Conservation (phyloP, 495 filamentous ascomycete genomes). For the Neurospora sp. region DNA sequence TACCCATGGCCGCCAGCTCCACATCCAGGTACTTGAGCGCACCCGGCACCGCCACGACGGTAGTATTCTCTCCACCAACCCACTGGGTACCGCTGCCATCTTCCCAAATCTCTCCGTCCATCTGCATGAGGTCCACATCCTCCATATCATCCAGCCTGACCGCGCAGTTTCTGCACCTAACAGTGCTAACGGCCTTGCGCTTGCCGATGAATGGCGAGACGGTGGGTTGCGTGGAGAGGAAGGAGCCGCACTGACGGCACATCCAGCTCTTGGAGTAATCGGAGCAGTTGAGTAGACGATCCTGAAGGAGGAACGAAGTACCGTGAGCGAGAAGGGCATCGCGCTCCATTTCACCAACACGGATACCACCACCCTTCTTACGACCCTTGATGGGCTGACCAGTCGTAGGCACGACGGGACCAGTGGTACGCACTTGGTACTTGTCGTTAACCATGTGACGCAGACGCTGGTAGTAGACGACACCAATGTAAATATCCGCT, state of each 20-base stretch:
- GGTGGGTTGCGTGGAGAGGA: conserved; percentile 70
- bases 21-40: conserved; percentile 90
- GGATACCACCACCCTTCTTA: conserved; percentile 92
- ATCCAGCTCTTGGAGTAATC: conserved; percentile 83
- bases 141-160: conserved; percentile 43
- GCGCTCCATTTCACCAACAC: conserved; percentile 98
- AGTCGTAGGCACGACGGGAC: conserved; percentile 75
- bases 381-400: conserved; percentile 96
- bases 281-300: conserved; percentile 92
- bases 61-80: conserved; percentile 81
- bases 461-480: conserved; percentile 95
- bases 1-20: conserved; percentile 67
- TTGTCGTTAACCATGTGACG: conserved; percentile 99
- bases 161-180: conserved; percentile 80
- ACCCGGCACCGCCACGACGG: conserved; percentile 82
- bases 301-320: conserved; percentile 86
- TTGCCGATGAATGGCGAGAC: conserved; percentile 61
- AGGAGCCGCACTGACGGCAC: conserved; percentile 77
- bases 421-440: conserved; percentile 95
- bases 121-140: conserved; percentile 46
- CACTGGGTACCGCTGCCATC: conserved; percentile 73
- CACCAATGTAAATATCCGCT: conserved; percentile 91
- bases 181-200: conserved; percentile 38
- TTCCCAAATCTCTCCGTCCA: conserved; percentile 73
- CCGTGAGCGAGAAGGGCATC: conserved; percentile 92